phyloP scores from a whole-genome alignment of 805 yeast species.

The Brettanomyces custersianus region DNA sequence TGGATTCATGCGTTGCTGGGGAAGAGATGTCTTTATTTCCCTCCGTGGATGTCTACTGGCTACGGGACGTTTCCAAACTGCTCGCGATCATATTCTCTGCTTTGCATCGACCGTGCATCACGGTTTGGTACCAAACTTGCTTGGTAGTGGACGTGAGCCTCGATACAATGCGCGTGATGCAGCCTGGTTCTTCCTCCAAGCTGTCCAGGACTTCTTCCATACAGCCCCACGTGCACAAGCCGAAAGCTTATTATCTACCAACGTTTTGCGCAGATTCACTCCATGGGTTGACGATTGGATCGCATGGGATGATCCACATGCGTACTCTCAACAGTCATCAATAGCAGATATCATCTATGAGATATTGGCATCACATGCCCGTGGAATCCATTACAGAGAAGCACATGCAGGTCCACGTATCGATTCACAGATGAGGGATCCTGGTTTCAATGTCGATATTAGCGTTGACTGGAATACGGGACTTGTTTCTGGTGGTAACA shows the following conservation, averaged over 20 bases:
- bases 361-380: conserved; percentile 79
- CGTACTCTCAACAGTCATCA: conserved; percentile 63
- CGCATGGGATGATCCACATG: conserved; percentile 57
- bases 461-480: conserved; percentile 87
- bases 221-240: conserved; percentile 56
- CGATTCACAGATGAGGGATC: conserved; percentile 87
- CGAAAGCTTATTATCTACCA: conserved; percentile 51
- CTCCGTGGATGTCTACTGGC: conserved; percentile 73
- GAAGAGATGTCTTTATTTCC: conserved; percentile 89
- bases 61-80: conserved; percentile 72
- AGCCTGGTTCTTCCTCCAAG: conserved; percentile 87
- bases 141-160: conserved; percentile 91
- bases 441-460: conserved; percentile 82
- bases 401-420: conserved; percentile 88
- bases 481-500: conserved; percentile 83
- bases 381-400: conserved; percentile 79
- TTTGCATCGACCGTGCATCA: conserved; percentile 90
- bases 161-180: conserved; percentile 96
- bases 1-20: conserved; percentile 97
- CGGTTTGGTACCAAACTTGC: conserved; percentile 86
- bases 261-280: conserved; percentile 56
- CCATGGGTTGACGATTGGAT: conserved; percentile 83
- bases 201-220: conserved; percentile 73
- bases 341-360: conserved; percentile 77
- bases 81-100: conserved; percentile 70